Base-by-base conservation (phyloP, 176 grass and related monocot species). In the Eleusine indica region DNA sequence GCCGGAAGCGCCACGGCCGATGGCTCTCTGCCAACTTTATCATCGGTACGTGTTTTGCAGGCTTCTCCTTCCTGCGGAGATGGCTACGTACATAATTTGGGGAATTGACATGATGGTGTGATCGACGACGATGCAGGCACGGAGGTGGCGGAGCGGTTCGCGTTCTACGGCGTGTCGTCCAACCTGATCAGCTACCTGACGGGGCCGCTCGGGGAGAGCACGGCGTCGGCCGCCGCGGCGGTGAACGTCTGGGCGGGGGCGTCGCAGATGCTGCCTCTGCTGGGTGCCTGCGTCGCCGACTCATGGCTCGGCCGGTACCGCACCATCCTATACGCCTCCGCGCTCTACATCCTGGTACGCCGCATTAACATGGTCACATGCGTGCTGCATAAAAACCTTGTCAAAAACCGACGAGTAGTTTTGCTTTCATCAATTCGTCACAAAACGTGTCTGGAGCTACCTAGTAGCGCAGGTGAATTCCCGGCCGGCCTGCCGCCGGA, bases 121-220 rank as follows among this genome's bases (percentile, higher is more conserved):
- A 25, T 25, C 25, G 25, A 25, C 25, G 25, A 25, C 25, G 25
- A 25, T 25, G 78, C 62, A 91, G 90, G 66, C 0, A 30, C 69
- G 83, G 90, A 92, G 86, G 70, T 92, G 7, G 92, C 92, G 18
- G 74, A 91, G 84, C 38, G 87, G 47, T 87, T 84, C 68, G 84
- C 92, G n/a, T 91, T 70, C 75, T 79, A 75, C 51, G 92, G 92
- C 22, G 80, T 94, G 40, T 32, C 84, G 75, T 68, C 71, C 5
- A 91, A 91, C 83, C 83, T 94, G 58, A 94, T 94, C 64, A 89
- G 42, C 11, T 94, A 91, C 80, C 80, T 94, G 48, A 94, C 92
- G 6, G 92, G 89, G 10, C 86, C 89, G 7, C 80, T 94, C 18
- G 66, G 63, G 30, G 56, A 76, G 71, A 72, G 80, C 10, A 94